Evolutionary conservation across 2,329 filamentous ascomycete species (phyloP), one percentile per base, ranked within the genome.

Genomic region (Periconia sp.): DNA sequence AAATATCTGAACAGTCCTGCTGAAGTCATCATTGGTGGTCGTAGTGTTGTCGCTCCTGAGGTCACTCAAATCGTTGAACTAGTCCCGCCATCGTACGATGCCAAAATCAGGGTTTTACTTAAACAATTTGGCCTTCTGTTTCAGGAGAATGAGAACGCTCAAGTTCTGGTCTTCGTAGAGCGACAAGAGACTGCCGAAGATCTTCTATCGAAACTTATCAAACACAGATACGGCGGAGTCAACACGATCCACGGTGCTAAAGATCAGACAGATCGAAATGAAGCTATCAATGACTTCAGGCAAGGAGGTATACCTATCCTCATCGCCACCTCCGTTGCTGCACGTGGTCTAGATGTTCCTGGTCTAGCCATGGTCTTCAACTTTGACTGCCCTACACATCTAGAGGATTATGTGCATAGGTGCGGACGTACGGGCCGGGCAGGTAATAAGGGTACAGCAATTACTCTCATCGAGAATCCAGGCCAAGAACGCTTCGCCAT

Each of bases 381-480:
- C 72, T 96, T 90, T 66, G 92, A 96, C 64, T 89, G 87, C 1
- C 92, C 92, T 1, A 95, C 95, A 61, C 92, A 97, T 72, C 73
- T 96, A 49, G 94, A 99, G 72, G 94, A 97, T 65, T 97, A 97
- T 62, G 92, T 97, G 28, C 94, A 96, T 69, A 87, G 94, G 51
- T 90, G 89, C 41, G 94, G 94, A 34, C 89, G 94, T 59, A 97
- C 94, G 6, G 94, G 94, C 9, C 87, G 94, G 65, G 94, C 94
- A 32, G 94, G 94, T 28, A 95, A 96, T 62, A 96, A 85, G 16
- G 94, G 94, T 51, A 95, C 91, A 26, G 94, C 94, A 0, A 89
- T 99, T 36, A 99, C 94, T 0, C 96, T 97, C 64, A 78, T 99
- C 45, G 96, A 92, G 1, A 95, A 90, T 0, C 87, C 89, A 29